phyloP scores from a whole-genome alignment of 495 filamentous ascomycete species.

The Hypoxylon lienhwacheense region DNA sequence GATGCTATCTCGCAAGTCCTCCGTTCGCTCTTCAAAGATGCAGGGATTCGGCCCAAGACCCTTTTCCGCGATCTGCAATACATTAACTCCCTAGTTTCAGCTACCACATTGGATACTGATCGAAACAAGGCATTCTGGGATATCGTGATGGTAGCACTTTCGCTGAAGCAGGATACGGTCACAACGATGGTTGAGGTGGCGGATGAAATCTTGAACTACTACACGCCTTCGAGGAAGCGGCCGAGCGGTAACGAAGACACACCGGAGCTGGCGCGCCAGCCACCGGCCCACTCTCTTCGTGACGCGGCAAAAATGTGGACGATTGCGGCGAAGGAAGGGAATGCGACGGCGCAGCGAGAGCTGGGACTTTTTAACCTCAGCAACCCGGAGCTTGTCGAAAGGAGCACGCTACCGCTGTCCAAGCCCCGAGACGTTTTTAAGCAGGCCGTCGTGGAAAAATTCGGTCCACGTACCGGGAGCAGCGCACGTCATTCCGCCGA shows the following conservation, averaged over 20 bases:
- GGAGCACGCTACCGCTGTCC: slow-evolving; percentile 80
- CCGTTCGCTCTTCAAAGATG: slow-evolving; percentile 74
- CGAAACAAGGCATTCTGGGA: slow-evolving; percentile 94
- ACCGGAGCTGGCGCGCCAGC: slow-evolving; percentile 42
- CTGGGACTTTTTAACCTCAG: slow-evolving; percentile 93
- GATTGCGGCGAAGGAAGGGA: slow-evolving; percentile 91
- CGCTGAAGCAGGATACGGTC: slow-evolving; percentile 86
- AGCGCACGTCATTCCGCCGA: slow-evolving; percentile 36
- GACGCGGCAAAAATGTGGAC: slow-evolving; percentile 92
- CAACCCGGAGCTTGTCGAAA: slow-evolving; percentile 83
- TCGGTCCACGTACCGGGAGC: slow-evolving; percentile 48
- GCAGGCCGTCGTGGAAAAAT: slow-evolving; percentile 78
- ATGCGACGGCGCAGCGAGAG: slow-evolving; percentile 90
- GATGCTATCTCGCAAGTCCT: slow-evolving; percentile 79
- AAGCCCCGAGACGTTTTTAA: slow-evolving; percentile 90
- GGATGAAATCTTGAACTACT: slow-evolving; percentile 68
- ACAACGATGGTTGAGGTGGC: slow-evolving; percentile 87
- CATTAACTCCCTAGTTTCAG: slow-evolving; percentile 88
- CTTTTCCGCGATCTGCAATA: slow-evolving; percentile 95
- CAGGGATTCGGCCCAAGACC: slow-evolving; percentile 79
- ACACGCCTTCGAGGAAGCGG: slow-evolving; percentile 48
- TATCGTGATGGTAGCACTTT: slow-evolving; percentile 81
- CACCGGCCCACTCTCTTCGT: slow-evolving; percentile 64
- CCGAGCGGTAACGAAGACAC: slow-evolving; percentile 31
- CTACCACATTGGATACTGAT: slow-evolving; percentile 77